Evolutionary conservation across 495 filamentous ascomycete species (phyloP).

Genomic region (Penicillium canariense): DNA sequence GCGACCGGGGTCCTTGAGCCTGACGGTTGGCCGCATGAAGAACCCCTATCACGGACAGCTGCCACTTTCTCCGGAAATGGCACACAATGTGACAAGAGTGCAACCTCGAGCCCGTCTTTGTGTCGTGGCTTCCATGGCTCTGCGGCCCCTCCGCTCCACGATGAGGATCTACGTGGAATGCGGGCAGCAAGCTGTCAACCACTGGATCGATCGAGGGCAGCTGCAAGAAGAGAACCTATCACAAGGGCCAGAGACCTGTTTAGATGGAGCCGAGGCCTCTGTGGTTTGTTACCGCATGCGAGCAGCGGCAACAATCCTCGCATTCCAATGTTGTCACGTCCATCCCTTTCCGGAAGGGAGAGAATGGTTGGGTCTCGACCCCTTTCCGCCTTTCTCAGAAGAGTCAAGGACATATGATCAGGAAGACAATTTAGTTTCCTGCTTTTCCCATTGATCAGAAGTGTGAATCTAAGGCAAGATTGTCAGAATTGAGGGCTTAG

Average conservation of each 20-base stretch:
- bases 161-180: slow-evolving; percentile 18
- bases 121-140: slow-evolving; percentile 19
- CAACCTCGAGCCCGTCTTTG: slow-evolving; percentile 10
- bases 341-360: slow-evolving; percentile 23
- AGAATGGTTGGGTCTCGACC: background rate
- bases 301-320: slow-evolving; percentile 15
- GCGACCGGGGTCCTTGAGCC: background rate
- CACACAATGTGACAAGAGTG: background rate
- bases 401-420: too few relatives aligned
- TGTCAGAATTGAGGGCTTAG: too few relatives aligned
- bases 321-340: slow-evolving; percentile 21
- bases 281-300: slow-evolving; percentile 17
- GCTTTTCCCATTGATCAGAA: too few relatives aligned
- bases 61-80: background rate
- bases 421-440: too few relatives aligned
- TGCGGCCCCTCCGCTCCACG: slow-evolving; percentile 5
- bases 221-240: slow-evolving; percentile 6
- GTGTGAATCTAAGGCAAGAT: too few relatives aligned
- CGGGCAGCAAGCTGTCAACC: slow-evolving; percentile 22
- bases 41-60: background rate
- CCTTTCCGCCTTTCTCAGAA: background rate
- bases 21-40: slow-evolving; percentile 11
- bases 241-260: background rate
- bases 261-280: background rate
- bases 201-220: slow-evolving; percentile 2